phyloP scores from a whole-genome alignment of 2,329 filamentous ascomycete genomes.

The Trematosphaeria pertusa region DNA sequence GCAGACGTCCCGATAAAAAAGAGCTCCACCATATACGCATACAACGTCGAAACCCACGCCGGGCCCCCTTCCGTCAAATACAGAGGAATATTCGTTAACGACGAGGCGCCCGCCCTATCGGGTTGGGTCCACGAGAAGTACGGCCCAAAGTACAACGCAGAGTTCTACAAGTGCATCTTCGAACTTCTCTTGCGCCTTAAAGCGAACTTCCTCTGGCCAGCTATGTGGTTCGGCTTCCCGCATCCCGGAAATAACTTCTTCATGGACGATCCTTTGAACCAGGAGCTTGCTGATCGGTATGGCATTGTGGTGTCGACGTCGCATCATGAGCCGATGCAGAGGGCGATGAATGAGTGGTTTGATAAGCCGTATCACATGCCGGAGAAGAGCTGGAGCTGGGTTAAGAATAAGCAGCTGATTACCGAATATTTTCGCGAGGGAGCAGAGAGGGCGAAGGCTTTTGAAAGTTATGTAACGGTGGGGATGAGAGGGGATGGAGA shows the following conservation, averaged over 20 bases:
- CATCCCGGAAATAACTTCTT: conserved; percentile 27
- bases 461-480: conserved; percentile 19
- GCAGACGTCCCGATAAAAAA: conserved; percentile 8
- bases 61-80: conserved; percentile 68
- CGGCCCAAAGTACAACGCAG: conserved; percentile 8
- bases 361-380: conserved; percentile 11
- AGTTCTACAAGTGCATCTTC: conserved; percentile 20
- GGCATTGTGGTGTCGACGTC: conserved; percentile 28
- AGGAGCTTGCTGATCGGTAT: conserved; percentile 25
- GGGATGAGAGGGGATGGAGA: conserved; percentile 19
- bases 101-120: conserved; percentile 69
- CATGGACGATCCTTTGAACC: conserved; percentile 26
- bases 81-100: conserved; percentile 71
- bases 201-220: conserved; percentile 30
- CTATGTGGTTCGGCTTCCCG: conserved; percentile 28
- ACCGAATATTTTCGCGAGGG: conserved; percentile 18
- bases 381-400: conserved; percentile 17
- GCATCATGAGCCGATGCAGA: conserved; percentile 27
- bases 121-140: conserved; percentile 59
- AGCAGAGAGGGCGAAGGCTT: conserved; percentile 3
- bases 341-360: conserved; percentile 26
- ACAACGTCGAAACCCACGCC: conserved; percentile 53
- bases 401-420: conserved; percentile 15
- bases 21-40: conserved; percentile 22
- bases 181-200: conserved; percentile 18